These are phyloP conservation scores for Diplodia corticola DNA, from an alignment of 2,329 filamentous ascomycete genomes.

Conservation along the genomic window DNA sequence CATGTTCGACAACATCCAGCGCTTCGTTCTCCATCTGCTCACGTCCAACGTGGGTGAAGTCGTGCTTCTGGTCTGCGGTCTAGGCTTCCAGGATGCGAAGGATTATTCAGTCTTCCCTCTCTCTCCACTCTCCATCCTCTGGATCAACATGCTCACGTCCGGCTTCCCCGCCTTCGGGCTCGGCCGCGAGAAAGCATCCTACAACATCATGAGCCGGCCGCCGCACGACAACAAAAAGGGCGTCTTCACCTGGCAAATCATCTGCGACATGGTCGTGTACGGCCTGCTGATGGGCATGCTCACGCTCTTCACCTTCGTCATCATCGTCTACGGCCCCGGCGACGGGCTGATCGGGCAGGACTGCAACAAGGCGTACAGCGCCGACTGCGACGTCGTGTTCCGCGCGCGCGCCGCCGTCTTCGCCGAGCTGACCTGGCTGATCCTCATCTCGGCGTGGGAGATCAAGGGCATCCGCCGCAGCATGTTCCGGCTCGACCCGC, in stretches of 20 bases:
- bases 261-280: slow-evolving; percentile 40
- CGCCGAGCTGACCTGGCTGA: slow-evolving; percentile 30
- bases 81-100: slow-evolving; percentile 36
- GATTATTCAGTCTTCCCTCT: slow-evolving; percentile 40
- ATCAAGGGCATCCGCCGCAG: slow-evolving; percentile 29
- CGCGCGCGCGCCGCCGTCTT: slow-evolving; percentile 30
- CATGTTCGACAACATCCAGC: slow-evolving; percentile 51
- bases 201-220: slow-evolving; percentile 36
- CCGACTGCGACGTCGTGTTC: slow-evolving; percentile 35
- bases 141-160: slow-evolving; percentile 43
- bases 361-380: slow-evolving; percentile 36
- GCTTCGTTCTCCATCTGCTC: slow-evolving; percentile 38
- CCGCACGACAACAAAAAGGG: slow-evolving; percentile 35
- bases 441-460: slow-evolving; percentile 31
- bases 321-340: slow-evolving; percentile 38
- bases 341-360: slow-evolving; percentile 35
- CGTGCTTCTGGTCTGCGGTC: slow-evolving; percentile 37
- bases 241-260: slow-evolving; percentile 39
- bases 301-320: slow-evolving; percentile 36
- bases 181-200: slow-evolving; percentile 37
- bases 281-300: slow-evolving; percentile 38
- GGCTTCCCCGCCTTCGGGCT: slow-evolving; percentile 40
- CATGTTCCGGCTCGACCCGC: slow-evolving; percentile 30
- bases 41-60: slow-evolving; percentile 39
- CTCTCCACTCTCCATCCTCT: slow-evolving; percentile 40